A percentile compares a stretch with the other conserved stretches of the same genome.
These are phyloP conservation scores for Melaleuca quinquenervia DNA, from an alignment of 345 rosid genomes.

Conservation along the genomic window DNA sequence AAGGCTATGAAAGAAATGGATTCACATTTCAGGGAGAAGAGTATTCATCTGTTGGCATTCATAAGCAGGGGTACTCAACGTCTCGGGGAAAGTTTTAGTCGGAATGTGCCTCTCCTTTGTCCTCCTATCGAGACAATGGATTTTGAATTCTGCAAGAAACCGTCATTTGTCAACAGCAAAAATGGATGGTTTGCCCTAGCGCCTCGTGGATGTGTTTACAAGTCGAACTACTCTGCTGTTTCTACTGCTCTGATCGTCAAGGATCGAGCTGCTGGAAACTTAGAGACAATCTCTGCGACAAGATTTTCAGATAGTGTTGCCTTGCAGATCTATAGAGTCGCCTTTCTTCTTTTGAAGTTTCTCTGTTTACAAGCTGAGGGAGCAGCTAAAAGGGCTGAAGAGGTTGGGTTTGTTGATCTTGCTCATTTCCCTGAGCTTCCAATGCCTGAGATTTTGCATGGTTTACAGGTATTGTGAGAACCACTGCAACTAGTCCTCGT, in stretches of 20 bases:
- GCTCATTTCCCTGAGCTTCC: slow-evolving; percentile 92
- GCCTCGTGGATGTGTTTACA: slow-evolving; percentile 46
- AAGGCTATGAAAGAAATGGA: slow-evolving; percentile 68
- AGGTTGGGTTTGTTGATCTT: slow-evolving; percentile 76
- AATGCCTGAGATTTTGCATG: slow-evolving; percentile 88
- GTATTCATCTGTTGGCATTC: slow-evolving; percentile 80
- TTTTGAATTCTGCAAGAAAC: slow-evolving; percentile 48
- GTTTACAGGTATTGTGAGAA: slow-evolving; percentile 51
- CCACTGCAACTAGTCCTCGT: not conserved
- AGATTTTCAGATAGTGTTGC: slow-evolving; percentile 72
- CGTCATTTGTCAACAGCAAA: slow-evolving; percentile 44
- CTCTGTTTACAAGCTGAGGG: slow-evolving; percentile 80
- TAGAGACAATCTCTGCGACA: slow-evolving; percentile 35
- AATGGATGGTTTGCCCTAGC: slow-evolving; percentile 83
- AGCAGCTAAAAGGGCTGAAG: slow-evolving; percentile 78
- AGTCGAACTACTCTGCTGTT: slow-evolving; percentile 23
- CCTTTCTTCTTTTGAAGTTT: slow-evolving; percentile 67
- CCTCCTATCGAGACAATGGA: slow-evolving; percentile 62
- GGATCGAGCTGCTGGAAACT: slow-evolving; percentile 33
- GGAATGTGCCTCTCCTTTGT: slow-evolving; percentile 38
- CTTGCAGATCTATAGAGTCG: slow-evolving; percentile 61
- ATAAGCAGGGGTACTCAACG: slow-evolving; percentile 67
- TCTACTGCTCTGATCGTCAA: slow-evolving; percentile 39
- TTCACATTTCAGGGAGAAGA: slow-evolving; percentile 66
- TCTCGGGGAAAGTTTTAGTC: slow-evolving; percentile 40